Evolutionary conservation across 148 eudicot species (phyloP).

Genomic region (Chenopodium quinoa): DNA sequence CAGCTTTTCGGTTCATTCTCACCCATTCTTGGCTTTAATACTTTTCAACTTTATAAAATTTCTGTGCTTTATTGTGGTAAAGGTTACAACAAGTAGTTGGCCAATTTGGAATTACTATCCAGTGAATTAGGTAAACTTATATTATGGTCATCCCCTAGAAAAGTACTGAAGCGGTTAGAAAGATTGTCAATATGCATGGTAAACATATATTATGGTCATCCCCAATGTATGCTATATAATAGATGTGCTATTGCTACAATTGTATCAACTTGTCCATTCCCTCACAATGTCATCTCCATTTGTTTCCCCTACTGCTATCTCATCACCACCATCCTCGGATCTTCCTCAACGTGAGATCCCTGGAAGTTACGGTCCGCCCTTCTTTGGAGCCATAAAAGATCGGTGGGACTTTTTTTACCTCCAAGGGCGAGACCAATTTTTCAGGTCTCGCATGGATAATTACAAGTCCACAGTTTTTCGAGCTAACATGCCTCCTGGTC

Average conservation of each 20-base stretch:
- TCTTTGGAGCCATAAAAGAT: conserved; percentile 40
- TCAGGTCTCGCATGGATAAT: conserved; percentile 44
- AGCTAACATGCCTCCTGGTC: conserved; percentile 78
- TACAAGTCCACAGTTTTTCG: conserved; percentile 60
- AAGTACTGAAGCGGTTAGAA: no score
- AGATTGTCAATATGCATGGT: not conserved
- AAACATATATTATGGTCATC: not conserved
- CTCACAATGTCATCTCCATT: not conserved
- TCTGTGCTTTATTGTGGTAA: no score
- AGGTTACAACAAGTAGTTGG: no score
- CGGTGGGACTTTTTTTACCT: conserved; percentile 50
- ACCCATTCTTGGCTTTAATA: no score
- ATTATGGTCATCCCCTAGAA: no score
- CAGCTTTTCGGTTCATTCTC: no score
- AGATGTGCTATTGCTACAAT: not conserved
- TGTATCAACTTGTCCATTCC: not conserved
- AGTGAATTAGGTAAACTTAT: not conserved
- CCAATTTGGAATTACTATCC: no score
- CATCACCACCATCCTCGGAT: not conserved
- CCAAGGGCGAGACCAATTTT: conserved; percentile 55
- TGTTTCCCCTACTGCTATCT: not conserved
- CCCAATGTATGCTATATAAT: not conserved
- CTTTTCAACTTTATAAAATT: no score
- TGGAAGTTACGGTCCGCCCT: conserved; percentile 39
- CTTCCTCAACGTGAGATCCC: conserved; percentile 41